A percentile compares a stretch with the other conserved stretches of the same genome.
phyloP scores from a whole-genome alignment of 2,329 filamentous ascomycete genomes.

The Colletotrichum karsti region DNA sequence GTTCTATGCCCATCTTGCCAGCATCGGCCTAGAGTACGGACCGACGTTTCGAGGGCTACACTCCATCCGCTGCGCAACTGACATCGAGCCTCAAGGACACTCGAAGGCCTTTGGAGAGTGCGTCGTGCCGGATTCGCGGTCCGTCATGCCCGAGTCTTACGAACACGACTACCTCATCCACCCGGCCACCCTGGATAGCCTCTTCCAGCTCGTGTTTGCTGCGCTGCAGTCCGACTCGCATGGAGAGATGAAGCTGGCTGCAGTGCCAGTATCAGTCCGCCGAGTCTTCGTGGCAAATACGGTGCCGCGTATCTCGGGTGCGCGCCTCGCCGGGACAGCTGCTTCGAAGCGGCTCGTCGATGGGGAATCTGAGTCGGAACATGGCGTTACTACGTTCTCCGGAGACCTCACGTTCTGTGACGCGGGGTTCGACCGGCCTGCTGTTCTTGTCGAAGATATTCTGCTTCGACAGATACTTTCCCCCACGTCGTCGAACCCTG shows the following conservation, averaged over 20 bases:
- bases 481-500: not conserved
- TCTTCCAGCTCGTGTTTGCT: conserved; percentile 36
- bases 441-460: conserved; percentile 33
- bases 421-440: no score
- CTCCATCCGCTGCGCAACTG: conserved; percentile 34
- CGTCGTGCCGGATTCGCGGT: not conserved
- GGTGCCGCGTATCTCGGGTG: no score
- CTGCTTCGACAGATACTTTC: conserved; percentile 24
- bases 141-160: conserved; percentile 8
- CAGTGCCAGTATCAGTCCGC: conserved; percentile 38
- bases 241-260: conserved; percentile 38
- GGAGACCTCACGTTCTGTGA: no score
- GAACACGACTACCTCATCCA: conserved; percentile 16
- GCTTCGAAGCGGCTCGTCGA: no score
- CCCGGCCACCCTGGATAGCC: conserved; percentile 12
- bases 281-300: conserved; percentile 36
- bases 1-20: conserved; percentile 28
- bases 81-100: conserved; percentile 28
- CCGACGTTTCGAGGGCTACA: conserved; percentile 23
- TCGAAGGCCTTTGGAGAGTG: conserved; percentile 29
- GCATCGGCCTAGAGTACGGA: conserved; percentile 26
- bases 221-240: conserved; percentile 38
- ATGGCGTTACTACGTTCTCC: no score
- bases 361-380: no score
- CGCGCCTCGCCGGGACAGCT: no score